A percentile compares a stretch with the other conserved stretches of the same genome.
These are phyloP conservation scores for Domatiomyces catenatus DNA, from an alignment of 2,329 filamentous ascomycete genomes.

Conservation along the genomic window DNA sequence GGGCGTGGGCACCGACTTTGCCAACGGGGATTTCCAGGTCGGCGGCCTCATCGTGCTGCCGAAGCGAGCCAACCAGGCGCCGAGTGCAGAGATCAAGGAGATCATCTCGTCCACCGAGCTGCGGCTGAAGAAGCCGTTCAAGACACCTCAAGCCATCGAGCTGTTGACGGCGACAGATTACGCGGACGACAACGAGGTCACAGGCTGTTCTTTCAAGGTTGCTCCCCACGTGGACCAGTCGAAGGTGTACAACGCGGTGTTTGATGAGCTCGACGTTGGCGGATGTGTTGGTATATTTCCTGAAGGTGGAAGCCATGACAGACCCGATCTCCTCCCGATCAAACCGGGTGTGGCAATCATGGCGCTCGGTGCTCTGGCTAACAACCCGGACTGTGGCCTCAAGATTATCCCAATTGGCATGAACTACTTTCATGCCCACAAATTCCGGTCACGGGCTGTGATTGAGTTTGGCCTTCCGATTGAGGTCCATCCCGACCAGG, in stretches of 20 bases:
- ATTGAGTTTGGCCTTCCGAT: conserved; percentile 88
- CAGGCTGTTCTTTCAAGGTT: conserved; percentile 68
- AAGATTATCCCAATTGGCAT: conserved; percentile 95
- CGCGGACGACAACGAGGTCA: conserved; percentile 51
- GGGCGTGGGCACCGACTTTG: conserved; percentile 69
- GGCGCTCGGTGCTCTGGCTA: conserved; percentile 77
- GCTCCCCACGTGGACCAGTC: conserved; percentile 91
- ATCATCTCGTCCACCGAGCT: conserved; percentile 69
- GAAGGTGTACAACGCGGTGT: conserved; percentile 84
- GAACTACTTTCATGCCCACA: conserved; percentile 99
- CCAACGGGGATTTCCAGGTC: conserved; percentile 51
- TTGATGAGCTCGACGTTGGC: conserved; percentile 62
- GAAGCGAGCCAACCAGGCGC: conserved; percentile 62
- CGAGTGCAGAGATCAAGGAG: conserved; percentile 69
- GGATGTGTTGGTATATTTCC: conserved; percentile 95
- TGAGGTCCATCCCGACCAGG: conserved; percentile 65
- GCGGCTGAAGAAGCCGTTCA: conserved; percentile 74
- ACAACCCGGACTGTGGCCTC: conserved; percentile 70
- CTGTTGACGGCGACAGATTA: conserved; percentile 64
- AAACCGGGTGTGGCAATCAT: conserved; percentile 97
- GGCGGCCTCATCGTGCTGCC: conserved; percentile 80
- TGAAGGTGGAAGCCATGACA: conserved; percentile 89
- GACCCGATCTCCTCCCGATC: conserved; percentile 75
- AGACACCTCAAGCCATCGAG: conserved; percentile 54
- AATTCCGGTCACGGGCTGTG: conserved; percentile 89